Evolutionary conservation across 2,329 filamentous ascomycete genomes (phyloP).

Genomic region (Xylaria hypoxylon): DNA sequence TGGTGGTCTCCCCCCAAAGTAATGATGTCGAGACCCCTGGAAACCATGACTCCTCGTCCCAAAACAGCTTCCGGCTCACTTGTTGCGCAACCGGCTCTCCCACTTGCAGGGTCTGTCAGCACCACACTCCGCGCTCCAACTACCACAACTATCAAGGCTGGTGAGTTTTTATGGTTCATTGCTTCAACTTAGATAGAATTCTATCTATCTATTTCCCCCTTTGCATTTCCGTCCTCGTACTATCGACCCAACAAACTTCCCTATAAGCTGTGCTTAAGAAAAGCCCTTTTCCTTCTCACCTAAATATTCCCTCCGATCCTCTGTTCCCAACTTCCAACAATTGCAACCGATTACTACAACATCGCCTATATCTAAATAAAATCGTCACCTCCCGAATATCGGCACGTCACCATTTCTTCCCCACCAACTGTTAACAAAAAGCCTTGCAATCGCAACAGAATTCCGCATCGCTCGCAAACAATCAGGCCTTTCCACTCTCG

Average conservation of each 20-base stretch:
- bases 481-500: slow-evolving; percentile 48
- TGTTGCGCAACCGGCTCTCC: slow-evolving; percentile 40
- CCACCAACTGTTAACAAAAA: slow-evolving; percentile 37
- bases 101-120: slow-evolving; percentile 32
- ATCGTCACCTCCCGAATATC: slow-evolving; percentile 38
- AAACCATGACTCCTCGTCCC: slow-evolving; percentile 41
- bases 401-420: slow-evolving; percentile 29
- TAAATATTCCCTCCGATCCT: neutral
- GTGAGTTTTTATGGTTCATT: slow-evolving; percentile 33
- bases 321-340: slow-evolving; percentile 1
- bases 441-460: slow-evolving; percentile 41
- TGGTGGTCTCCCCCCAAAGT: slow-evolving; percentile 1
- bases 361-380: slow-evolving; percentile 16
- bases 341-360: slow-evolving; percentile 7
- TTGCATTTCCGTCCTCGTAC: neutral
- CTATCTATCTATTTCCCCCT: neutral
- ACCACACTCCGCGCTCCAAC: slow-evolving; percentile 33
- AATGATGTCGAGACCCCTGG: slow-evolving; percentile 38
- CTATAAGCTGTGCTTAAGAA: neutral
- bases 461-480: slow-evolving; percentile 46
- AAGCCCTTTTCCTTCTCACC: neutral
- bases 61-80: slow-evolving; percentile 38
- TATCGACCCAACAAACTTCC: neutral
- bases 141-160: slow-evolving; percentile 38
- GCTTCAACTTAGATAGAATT: slow-evolving; percentile 31